Percentiles rank a stretch among this genome's conserved stretches.
These are phyloP conservation scores for Phialocephala sp. DNA, from an alignment of 2,329 filamentous ascomycete genomes.

Conservation along the genomic window DNA sequence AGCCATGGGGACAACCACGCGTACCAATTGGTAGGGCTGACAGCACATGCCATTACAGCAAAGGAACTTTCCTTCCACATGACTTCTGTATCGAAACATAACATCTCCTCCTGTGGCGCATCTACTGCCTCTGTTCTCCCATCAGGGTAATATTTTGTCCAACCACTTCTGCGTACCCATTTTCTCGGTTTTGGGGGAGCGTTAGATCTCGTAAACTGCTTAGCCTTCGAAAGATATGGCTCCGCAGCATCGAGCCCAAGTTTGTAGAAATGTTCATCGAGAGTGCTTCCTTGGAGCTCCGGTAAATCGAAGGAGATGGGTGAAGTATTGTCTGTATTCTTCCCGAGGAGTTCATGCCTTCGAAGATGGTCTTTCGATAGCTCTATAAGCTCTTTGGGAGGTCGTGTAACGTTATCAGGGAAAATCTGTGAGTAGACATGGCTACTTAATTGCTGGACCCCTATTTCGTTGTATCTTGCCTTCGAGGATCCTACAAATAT, in stretches of 20 bases:
- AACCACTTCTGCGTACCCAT: constrained; percentile 84
- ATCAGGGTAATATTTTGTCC: constrained; percentile 89
- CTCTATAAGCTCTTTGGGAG: constrained; percentile 74
- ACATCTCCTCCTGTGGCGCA: constrained; percentile 77
- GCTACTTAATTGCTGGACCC: constrained; percentile 89
- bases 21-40: constrained; percentile 91
- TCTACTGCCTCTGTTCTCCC: constrained; percentile 75
- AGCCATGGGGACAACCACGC: constrained; percentile 97
- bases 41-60: constrained; percentile 96
- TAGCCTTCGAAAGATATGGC: constrained; percentile 78
- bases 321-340: constrained; percentile 77
- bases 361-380: constrained; percentile 82
- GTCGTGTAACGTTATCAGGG: constrained; percentile 57
- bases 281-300: constrained; percentile 73
- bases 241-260: constrained; percentile 87
- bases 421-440: constrained; percentile 88
- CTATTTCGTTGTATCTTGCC: constrained; percentile 87
- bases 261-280: constrained; percentile 94
- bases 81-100: constrained; percentile 96
- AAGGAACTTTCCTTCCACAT: constrained; percentile 94
- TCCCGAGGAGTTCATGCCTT: constrained; percentile 86
- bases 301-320: constrained; percentile 90
- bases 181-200: constrained; percentile 65
- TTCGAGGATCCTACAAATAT: constrained; percentile 47
- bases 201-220: constrained; percentile 70